These are phyloP conservation scores for Boletus sp. DNA, from an alignment of 768 basidiomycete species.

Conservation along the genomic window DNA sequence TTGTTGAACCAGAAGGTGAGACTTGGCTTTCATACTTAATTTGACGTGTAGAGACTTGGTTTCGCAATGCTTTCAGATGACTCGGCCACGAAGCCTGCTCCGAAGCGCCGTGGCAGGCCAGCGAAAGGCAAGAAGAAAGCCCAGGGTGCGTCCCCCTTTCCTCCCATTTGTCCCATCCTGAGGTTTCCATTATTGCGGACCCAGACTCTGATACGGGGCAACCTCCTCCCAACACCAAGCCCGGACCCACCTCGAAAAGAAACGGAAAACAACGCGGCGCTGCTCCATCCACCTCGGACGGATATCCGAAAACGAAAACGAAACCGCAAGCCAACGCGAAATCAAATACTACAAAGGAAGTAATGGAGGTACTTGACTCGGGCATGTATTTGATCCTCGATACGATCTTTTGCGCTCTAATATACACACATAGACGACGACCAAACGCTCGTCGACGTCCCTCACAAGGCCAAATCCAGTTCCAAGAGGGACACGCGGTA, in stretches of 20 bases:
- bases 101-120: slow-evolving; percentile 15
- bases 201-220: slow-evolving; percentile 3
- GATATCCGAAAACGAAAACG: slow-evolving; percentile 2
- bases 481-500: background rate
- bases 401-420: background rate
- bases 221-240: background rate
- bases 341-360: background rate
- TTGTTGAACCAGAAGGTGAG: slow-evolving; percentile 3
- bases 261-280: slow-evolving; percentile 2
- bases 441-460: slow-evolving; percentile 24
- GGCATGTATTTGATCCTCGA: slow-evolving; percentile 5
- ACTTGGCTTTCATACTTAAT: background rate
- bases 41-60: background rate
- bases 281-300: background rate
- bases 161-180: background rate
- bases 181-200: background rate
- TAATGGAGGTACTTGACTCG: slow-evolving; percentile 9
- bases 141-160: background rate
- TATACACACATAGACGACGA: slow-evolving; percentile 25
- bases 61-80: background rate
- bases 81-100: background rate
- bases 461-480: slow-evolving; percentile 7
- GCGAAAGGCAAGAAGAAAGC: slow-evolving; percentile 13
- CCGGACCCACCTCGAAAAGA: slow-evolving; percentile 6
- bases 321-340: slow-evolving; percentile 9